A percentile compares a stretch with the other conserved stretches of the same genome.
These are phyloP conservation scores for Tuber indicum DNA, from an alignment of 495 filamentous ascomycete species.

Conservation along the genomic window DNA sequence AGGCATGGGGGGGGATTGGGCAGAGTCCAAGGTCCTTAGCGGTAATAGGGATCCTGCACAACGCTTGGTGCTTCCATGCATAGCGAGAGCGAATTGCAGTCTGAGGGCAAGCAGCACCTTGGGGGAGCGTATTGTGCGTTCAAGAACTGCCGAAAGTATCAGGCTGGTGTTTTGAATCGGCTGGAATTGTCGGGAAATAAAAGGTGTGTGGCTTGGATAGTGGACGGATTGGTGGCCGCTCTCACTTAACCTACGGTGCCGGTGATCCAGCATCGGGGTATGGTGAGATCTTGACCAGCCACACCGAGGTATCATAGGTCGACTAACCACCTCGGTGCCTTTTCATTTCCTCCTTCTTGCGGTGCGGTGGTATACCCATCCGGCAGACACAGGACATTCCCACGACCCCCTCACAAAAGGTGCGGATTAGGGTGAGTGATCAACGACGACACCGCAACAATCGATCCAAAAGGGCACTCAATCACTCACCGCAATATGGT, in stretches of 20 bases:
- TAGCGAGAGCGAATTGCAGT: not conserved
- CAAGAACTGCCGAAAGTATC: not conserved
- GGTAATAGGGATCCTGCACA: not conserved
- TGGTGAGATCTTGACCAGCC: no score
- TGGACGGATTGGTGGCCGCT: not conserved
- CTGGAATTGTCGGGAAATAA: not conserved
- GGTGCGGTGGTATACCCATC: no score
- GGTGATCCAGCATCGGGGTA: not conserved
- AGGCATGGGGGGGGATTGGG: not conserved
- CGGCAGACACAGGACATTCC: no score
- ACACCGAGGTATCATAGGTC: no score
- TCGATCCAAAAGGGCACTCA: no score
- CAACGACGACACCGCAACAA: no score
- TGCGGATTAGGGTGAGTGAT: no score
- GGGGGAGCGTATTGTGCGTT: not conserved
- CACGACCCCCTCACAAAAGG: no score
- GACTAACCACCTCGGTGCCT: no score
- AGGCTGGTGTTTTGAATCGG: not conserved
- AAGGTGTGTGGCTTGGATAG: not conserved
- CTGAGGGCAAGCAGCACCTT: not conserved
- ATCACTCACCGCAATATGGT: no score
- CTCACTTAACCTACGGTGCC: not conserved
- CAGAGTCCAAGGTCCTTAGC: not conserved
- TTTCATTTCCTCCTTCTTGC: no score
- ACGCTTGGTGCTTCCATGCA: not conserved